Evolutionary conservation across 139 green algal genomes (phyloP), one percentile per base, ranked within the genome.

Genomic region (Coccomyxa sp.): DNA sequence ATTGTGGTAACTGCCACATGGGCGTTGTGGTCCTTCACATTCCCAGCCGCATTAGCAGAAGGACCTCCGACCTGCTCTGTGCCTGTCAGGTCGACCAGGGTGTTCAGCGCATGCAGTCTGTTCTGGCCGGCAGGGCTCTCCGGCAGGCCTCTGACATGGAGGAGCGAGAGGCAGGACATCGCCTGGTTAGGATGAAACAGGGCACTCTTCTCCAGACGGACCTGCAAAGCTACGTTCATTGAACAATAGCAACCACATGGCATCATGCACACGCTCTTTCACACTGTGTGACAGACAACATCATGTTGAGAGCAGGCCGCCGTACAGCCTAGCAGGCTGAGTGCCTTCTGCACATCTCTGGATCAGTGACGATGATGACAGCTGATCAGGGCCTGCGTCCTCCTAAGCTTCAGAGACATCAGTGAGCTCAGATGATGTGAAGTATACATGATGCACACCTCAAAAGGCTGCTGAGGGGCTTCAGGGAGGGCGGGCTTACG

Each of bases 131-230:
- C n/a, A 16, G 80, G 74, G 10, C 55, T 72, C 0, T 39, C 18
- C 29, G 75, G 71, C 72, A 78, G 76, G 41, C 70, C 78, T 7
- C 40, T 71, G 29, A 87, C 64, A 69, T 76, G 68, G 29, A 83
- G 77, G 0, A 40, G 40, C 68, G 78, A 55, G 39, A 86, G 71
- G 29, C 72, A 54, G 9, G 35, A n/a, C 31, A 58, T 54, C 1
- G 79, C 82, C 36, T 75, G n/a, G 0, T 72, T 73, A 10, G 73
- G 54, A 27, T 64, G 54, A 36, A 89, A 89, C 2, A 89, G 31
- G 9, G 37, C 39, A 37, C 70, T 79, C 8, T 78, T 78, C 71
- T 89, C 82, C 1, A 78, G 54, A 0, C 83, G 68, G 27, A 88
- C 82, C 6, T 84, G 50, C 74, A 76, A 73, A 18, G 33, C 31